These are phyloP conservation scores for Colletotrichum gigasporum DNA, from an alignment of 2,329 filamentous ascomycete genomes.

Conservation along the genomic window DNA sequence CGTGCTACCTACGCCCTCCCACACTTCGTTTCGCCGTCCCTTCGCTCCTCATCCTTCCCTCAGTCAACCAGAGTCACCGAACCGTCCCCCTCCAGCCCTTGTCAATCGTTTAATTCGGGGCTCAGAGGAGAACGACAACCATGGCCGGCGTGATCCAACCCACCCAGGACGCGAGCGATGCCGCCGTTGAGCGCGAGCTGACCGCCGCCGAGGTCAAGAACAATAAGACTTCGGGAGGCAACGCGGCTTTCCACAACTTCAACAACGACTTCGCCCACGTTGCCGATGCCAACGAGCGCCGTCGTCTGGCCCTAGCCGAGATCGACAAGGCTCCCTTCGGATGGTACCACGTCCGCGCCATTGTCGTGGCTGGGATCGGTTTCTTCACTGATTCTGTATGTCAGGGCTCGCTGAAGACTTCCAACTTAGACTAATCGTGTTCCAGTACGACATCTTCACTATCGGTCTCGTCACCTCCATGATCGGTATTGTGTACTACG, in stretches of 20 bases:
- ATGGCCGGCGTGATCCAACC: conserved; percentile 22
- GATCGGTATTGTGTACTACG: conserved; percentile 81
- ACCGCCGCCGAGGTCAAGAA: conserved; percentile 16
- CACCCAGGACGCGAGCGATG: neutral
- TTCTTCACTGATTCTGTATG: conserved; percentile 82
- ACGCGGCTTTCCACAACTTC: conserved; percentile 80
- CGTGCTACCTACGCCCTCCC: too few relatives aligned
- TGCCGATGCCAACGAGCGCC: conserved; percentile 79
- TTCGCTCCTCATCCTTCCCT: conserved; percentile 4
- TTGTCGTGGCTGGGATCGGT: conserved; percentile 82
- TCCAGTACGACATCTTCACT: conserved; percentile 80
- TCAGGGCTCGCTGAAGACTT: neutral
- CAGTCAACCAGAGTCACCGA: neutral
- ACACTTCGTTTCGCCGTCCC: neutral
- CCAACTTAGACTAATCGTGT: neutral
- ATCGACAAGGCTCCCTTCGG: conserved; percentile 85
- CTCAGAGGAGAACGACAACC: conserved; percentile 10
- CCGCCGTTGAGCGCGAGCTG: neutral
- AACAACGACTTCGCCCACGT: conserved; percentile 75
- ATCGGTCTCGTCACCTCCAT: conserved; percentile 78
- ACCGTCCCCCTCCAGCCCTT: neutral
- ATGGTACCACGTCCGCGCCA: conserved; percentile 84
- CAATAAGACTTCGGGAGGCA: conserved; percentile 68
- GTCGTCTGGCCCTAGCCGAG: conserved; percentile 81
- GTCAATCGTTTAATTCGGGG: conserved; percentile 20